Base-by-base conservation (phyloP, 23 red algal genomes). In the Cyanidiococcus yangmingshanensis region DNA sequence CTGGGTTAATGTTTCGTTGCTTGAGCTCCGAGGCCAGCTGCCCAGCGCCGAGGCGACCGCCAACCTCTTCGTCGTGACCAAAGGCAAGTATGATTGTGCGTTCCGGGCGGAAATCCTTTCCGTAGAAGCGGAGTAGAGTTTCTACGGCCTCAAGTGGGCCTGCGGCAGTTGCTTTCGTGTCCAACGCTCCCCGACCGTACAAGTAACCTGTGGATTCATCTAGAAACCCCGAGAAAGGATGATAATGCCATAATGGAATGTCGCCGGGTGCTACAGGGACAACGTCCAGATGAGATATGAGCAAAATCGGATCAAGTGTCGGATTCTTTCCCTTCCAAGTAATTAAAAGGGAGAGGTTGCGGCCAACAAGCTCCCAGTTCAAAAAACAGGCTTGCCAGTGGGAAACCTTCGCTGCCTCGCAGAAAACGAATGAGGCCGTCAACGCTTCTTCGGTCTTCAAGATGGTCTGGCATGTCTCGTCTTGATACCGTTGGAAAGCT, bases 281-380 rank as follows among this genome's bases (percentile, higher is more conserved):
- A 7, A 71, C 63, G 63, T 71, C 63, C 63, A 71, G 27, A 29
- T 71, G 63, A 12, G 63, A 71, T 32, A 71, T 71, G 32, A 71
- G 63, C 27, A 71, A 35, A 25, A 71, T 35, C 27, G 63, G 63
- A 25, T 25, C 63, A 12, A 71, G 27, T 35, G 15, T 35, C 63
- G 7, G 63, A 32, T 71, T 25, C 7, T 29, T 25, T 35, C 63
- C 63, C n/a, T 25, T 7, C 21, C 21, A 35, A 25, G 63, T 71
- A 29, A 35, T 2, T 29, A 71, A 35, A 7, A 71, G n/a, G 3
- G 63, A 71, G n/a, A 71, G 63, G n/a, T 35, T 35, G 32, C 32
- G 3, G 32, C n/a, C 27, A 7, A 71, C 7, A 35, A 25, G 63
- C 63, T 71, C 63, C 63, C 63, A 71, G 3, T 71, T 25, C 7